A percentile compares a stretch with the other conserved stretches of the same genome.
phyloP scores from a whole-genome alignment of 2,329 filamentous ascomycete genomes.

The Aphanocladium album region DNA sequence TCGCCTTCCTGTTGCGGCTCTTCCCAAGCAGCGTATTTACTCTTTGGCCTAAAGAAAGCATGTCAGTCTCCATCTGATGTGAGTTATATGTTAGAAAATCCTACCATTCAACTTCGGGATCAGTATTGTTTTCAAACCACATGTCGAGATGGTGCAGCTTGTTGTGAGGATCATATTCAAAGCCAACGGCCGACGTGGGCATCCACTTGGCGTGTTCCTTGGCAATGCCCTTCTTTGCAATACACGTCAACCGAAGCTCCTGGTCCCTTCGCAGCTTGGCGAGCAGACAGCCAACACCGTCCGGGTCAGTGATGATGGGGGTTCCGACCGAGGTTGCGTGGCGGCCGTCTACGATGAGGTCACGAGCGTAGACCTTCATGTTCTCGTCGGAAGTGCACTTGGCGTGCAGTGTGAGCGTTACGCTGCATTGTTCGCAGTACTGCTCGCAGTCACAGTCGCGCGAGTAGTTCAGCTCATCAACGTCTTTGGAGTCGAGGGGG shows the following conservation, averaged over 20 bases:
- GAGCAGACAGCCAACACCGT: slow-evolving; percentile 77
- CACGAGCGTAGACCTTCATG: slow-evolving; percentile 90
- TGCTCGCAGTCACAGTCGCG: slow-evolving; percentile 96
- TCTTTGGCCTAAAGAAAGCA: slow-evolving; percentile 60
- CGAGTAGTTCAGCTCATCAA: slow-evolving; percentile 77
- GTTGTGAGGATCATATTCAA: slow-evolving; percentile 98
- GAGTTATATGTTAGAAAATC: background rate
- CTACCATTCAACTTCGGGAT: slow-evolving; percentile 79
- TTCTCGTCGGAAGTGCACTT: slow-evolving; percentile 80
- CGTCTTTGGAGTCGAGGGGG: slow-evolving; percentile 77
- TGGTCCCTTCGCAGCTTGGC: slow-evolving; percentile 87
- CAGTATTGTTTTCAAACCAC: slow-evolving; percentile 78
- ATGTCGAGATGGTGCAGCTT: slow-evolving; percentile 87
- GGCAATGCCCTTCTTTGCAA: slow-evolving; percentile 96
- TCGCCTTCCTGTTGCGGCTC: slow-evolving; percentile 76
- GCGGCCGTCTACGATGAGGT: slow-evolving; percentile 68
- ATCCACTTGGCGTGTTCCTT: slow-evolving; percentile 99
- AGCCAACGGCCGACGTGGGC: slow-evolving; percentile 84
- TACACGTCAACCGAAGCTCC: slow-evolving; percentile 82
- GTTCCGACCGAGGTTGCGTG: slow-evolving; percentile 73
- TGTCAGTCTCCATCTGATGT: background rate
- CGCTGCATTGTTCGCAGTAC: slow-evolving; percentile 87
- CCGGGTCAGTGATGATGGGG: slow-evolving; percentile 78
- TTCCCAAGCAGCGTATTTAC: slow-evolving; percentile 74
- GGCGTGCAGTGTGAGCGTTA: slow-evolving; percentile 78